Base-by-base conservation (phyloP, 2,329 filamentous ascomycete genomes). In the Verticillium albo-atrum region DNA sequence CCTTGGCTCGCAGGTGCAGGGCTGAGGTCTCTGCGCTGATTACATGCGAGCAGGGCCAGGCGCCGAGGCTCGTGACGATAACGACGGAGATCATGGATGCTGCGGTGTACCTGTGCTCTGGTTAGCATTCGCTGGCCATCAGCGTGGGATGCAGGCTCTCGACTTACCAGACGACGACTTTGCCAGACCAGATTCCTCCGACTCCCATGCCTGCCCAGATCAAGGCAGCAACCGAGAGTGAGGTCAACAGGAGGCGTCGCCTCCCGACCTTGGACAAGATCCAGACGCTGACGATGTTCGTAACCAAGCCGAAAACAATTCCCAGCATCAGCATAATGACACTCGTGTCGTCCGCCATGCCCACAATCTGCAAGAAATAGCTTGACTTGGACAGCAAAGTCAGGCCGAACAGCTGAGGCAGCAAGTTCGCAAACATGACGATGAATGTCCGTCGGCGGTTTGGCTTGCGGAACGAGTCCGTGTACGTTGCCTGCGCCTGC, bases 141-240 rank as follows among this genome's bases (percentile, higher is more conserved):
- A 12, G 23, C 2, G 20, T 14, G 23, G 12, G 7, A 30, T 3
- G 9, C 12, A 2, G n/a, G n/a, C 32, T 60, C 12, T 50, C 4
- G 17, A 58, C 70, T 59, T 68, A 77, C 77, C 77, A 81, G 10
- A 72, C 67, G 4, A 74, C 72, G 17, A 72, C 68, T 3, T 62
- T 68, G 12, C 74, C 72, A 1, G 71, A 61, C 62, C 75, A 79
- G 62, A 74, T 78, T 2, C 79, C 79, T 0, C 75, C 72, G n/a
- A 83, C 72, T 1, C 80, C 80, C 69, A 81, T 77, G 0, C 68
- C 70, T 6, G 74, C 64, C 78, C 79, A 82, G 1, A 81, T 61
- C 1, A 74, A 52, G 0, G 70, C 65, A 1, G 73, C 64, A 7
- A 72, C 60, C 0, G 58, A 56, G 4, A 80, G 63, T 0, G 74